Conservation (phyloP, 345 rosid species). For the Acer yangbiense region DNA sequence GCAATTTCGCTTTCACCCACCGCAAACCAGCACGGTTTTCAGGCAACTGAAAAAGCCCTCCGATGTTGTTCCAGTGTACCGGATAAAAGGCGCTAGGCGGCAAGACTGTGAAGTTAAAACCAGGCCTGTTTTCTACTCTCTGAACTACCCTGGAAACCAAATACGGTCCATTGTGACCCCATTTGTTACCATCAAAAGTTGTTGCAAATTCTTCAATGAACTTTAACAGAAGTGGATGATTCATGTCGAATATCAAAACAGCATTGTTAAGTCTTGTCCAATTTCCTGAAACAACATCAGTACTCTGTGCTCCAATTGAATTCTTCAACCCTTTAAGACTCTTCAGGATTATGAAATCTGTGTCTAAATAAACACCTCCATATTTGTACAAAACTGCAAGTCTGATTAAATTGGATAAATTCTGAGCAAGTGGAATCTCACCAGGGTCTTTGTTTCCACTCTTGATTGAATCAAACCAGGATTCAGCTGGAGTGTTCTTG, state of each 20-base stretch:
- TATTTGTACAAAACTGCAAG: conserved; percentile 69
- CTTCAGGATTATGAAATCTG: conserved; percentile 68
- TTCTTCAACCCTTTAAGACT: conserved; percentile 54
- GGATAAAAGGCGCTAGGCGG: conserved; percentile 73
- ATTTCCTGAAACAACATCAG: conserved; percentile 42
- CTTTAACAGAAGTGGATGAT: conserved; percentile 58
- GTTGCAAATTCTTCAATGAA: conserved; percentile 75
- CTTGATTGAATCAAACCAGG: conserved; percentile 67
- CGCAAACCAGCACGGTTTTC: conserved; percentile 26
- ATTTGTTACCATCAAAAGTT: conserved; percentile 74
- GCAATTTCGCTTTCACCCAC: conserved; percentile 54
- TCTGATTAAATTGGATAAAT: conserved; percentile 72
- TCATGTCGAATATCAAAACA: conserved; percentile 62
- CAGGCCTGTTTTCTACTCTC: conserved; percentile 41
- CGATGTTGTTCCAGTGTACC: conserved; percentile 63
- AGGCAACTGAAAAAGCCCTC: conserved; percentile 55
- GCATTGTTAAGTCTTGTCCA: conserved; percentile 89
- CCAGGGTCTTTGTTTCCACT: conserved; percentile 74
- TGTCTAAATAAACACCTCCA: conserved; percentile 80
- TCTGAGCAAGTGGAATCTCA: conserved; percentile 67
- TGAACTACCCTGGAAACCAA: conserved; percentile 65
- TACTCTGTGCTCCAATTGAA: conserved; percentile 77
- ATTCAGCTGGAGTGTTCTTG: conserved; percentile 65
- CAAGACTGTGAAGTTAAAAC: conserved; percentile 52
- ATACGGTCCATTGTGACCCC: conserved; percentile 93